Base-by-base conservation (phyloP, 2,329 filamentous ascomycete species). In the Colletotrichum sidae region DNA sequence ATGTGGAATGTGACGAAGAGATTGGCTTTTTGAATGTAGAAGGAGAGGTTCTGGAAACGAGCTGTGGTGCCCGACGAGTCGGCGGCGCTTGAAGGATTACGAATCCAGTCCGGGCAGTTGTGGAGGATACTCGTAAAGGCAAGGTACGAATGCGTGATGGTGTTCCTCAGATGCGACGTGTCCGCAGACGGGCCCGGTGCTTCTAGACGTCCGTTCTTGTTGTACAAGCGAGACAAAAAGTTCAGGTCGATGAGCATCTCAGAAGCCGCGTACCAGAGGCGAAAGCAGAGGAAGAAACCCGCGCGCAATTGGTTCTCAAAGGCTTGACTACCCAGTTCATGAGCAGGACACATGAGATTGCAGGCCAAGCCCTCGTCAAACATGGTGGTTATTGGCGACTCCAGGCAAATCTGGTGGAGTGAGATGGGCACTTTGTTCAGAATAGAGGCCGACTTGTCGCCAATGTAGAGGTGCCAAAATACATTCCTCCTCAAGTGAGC, bases 381-480 rank as follows among this genome's bases (percentile, higher is more conserved):
- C 3, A 15, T 9, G 0, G 76, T 78, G 0, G 78, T 80, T 17
- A 81, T 80, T 7, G 76, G 78, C 0, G 73, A 70, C 34, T 80
- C 76, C 53, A 81, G 79, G 1, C 76, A 81, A 64, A 76, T 80
- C 49, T 79, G 77, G 68, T 81, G 79, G 10, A 83, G 76, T 0
- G 79, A 81, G 4, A 81, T 81, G 2, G 80, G 79, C 0, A 78
- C 74, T 4, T 77, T 77, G 54, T 81, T 81, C 6, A 80, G 62
- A 8, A 79, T 75, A 0, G 77, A 76, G 0, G 78, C 77, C 0
- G 77, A 79, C 58, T 80, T 80, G 58, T 80, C 78, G 2, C 78
- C 77, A 70, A 79, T 76, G 64, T 77, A 80, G 1, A 79, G 72
- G 6, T 78, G 78, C 78, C 78, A 80, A 25, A 80, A 80, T 0